Percentiles rank a stretch among this genome's conserved stretches.
Conservation (phyloP, 2,329 filamentous ascomycete species). For the Botrytis medusae region DNA sequence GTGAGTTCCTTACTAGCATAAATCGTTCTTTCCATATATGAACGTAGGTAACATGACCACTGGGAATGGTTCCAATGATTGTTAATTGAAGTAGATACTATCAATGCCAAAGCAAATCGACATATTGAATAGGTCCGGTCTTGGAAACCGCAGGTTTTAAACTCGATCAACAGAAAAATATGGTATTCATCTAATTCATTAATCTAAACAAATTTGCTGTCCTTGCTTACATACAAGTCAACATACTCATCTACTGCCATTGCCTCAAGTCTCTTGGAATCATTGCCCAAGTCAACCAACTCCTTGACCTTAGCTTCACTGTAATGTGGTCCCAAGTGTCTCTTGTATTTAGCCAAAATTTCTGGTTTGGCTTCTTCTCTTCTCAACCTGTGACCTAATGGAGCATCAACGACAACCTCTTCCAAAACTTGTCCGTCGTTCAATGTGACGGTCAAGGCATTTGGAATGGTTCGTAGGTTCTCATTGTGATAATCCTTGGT, state of each 20-base stretch:
- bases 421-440: conserved; percentile 91
- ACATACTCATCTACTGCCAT: conserved; percentile 92
- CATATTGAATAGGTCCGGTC: not conserved
- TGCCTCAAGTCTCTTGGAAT: conserved; percentile 71
- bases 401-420: conserved; percentile 90
- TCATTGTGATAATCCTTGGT: conserved; percentile 96
- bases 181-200: conserved; percentile 37
- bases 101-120: not conserved
- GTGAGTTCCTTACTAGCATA: too few species aligned
- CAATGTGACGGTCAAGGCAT: conserved; percentile 90
- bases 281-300: conserved; percentile 76
- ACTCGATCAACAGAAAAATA: not conserved
- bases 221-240: conserved; percentile 70
- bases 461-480: conserved; percentile 90
- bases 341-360: conserved; percentile 93
- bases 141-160: too few species aligned
- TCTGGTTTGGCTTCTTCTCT: conserved; percentile 97
- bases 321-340: conserved; percentile 84
- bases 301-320: conserved; percentile 73
- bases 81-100: too few species aligned
- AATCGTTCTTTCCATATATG: too few species aligned
- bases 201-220: conserved; percentile 54
- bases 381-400: conserved; percentile 85
- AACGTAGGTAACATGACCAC: too few species aligned
- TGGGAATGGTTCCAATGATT: too few species aligned